Base-by-base conservation (phyloP, 2,329 filamentous ascomycete genomes). In the Chrysoporthe cubensis region DNA sequence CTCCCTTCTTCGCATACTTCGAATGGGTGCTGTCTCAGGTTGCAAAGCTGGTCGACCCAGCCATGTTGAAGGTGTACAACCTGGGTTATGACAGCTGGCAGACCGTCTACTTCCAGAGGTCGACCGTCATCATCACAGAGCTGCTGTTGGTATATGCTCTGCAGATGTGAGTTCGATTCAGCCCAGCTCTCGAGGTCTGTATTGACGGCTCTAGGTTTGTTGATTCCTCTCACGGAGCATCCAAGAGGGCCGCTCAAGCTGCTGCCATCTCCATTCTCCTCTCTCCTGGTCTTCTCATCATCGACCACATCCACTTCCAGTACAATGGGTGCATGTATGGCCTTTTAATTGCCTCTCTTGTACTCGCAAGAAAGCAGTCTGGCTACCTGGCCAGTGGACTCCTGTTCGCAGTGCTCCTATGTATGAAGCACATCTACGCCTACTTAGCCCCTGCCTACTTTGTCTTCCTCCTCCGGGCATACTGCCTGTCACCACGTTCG, bases 281-380 rank as follows among this genome's bases (percentile, higher is more conserved):
- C 14, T 98, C 94, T 0, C 96, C 96, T 0, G 96, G 95, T 1
- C 87, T 99, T 46, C 84, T 99, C 69, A 96, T 99, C 77, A 98
- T 99, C 78, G 96, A 99, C 76, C 96, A 99, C 78, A 95, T 97
- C 71, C 94, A 97, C 79, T 99, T 99, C 79, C 96, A 99, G 83
- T 99, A 99, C 83, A 99, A 99, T 82, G 95, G 96, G 52, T 94
- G 94, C 80, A 88, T 99, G 80, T 99, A 98, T 77, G 96, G 96
- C 48, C 83, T 98, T 56, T 83, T 99, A 62, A 87, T 98, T 48
- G 84, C 95, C 65, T 98, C 96, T 2, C 85, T 99, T 60, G 91
- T 96, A 1, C 82, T 96, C 68, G 93, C 94, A 7, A 89, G 93
- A 62, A 88, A 90, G 73, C 88, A 87, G 75, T 90, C 90, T 2